These are phyloP conservation scores for Macroventuria anomochaeta DNA, from an alignment of 2,329 filamentous ascomycete species.

Conservation along the genomic window DNA sequence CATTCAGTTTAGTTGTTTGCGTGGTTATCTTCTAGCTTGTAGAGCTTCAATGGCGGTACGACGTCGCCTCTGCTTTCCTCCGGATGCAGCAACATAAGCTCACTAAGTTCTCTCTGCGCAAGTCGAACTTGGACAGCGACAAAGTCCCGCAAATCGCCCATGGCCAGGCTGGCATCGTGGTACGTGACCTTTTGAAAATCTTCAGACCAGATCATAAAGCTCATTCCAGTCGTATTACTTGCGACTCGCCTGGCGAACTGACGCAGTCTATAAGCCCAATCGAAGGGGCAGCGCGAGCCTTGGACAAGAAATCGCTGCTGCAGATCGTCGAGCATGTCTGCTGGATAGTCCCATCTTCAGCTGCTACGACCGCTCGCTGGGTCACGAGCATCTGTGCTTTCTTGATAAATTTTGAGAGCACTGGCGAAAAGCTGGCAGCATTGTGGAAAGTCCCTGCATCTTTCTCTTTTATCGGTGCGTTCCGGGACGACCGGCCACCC, in stretches of 20 bases:
- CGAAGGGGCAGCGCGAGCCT: not conserved
- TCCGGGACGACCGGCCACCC: too few relatives aligned
- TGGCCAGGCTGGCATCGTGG: not conserved
- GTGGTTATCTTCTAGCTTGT: too few relatives aligned
- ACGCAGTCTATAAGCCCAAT: not conserved
- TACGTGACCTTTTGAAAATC: not conserved
- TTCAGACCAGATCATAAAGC: not conserved
- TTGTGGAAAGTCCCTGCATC: not conserved
- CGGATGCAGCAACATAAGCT: too few relatives aligned
- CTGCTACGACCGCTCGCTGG: conserved; percentile 13
- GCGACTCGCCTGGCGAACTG: not conserved
- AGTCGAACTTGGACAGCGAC: too few relatives aligned
- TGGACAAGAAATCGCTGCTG: not conserved
- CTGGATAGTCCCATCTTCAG: not conserved
- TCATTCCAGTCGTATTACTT: not conserved
- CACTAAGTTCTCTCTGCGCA: too few relatives aligned
- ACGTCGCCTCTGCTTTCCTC: too few relatives aligned
- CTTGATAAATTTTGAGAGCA: conserved; percentile 30
- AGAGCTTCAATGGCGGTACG: too few relatives aligned
- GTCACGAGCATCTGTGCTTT: conserved; percentile 29
- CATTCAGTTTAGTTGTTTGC: too few relatives aligned
- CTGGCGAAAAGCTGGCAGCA: conserved; percentile 11
- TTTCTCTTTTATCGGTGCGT: too few relatives aligned
- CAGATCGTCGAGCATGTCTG: not conserved
- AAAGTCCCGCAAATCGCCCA: not conserved